Conservation (phyloP, 83 land plant genomes). For the Thuja plicata region DNA sequence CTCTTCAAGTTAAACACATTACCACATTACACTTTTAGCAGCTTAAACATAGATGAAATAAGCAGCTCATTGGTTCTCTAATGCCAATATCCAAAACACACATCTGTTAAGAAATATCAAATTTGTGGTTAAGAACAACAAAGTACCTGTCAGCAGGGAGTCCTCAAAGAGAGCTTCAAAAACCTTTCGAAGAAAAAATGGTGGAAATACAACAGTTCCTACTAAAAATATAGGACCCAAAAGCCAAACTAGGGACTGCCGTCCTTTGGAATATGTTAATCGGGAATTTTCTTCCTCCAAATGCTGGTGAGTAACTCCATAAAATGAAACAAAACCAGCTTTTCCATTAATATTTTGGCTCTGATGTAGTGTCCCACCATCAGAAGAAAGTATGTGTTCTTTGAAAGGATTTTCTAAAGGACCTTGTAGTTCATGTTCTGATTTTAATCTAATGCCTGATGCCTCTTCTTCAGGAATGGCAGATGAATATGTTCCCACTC, state of each 20-base stretch:
- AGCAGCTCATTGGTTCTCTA: neutral
- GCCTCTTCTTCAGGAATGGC: constrained; percentile 32
- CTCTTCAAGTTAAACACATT: neutral
- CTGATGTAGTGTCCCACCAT: neutral
- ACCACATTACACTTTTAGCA: neutral
- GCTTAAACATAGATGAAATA: neutral
- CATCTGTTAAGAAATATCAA: neutral
- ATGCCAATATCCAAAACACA: neutral
- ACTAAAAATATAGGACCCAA: constrained; percentile 81
- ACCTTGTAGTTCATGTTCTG: constrained; percentile 22
- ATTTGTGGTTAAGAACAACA: neutral
- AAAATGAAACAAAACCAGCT: constrained; percentile 69
- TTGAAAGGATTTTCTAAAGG: constrained; percentile 17
- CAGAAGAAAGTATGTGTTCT: constrained; percentile 16
- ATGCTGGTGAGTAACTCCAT: constrained; percentile 20
- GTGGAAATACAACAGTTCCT: constrained; percentile 82
- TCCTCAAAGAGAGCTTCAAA: constrained; percentile 78
- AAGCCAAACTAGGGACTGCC: constrained; percentile 61
- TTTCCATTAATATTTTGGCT: constrained; percentile 41
- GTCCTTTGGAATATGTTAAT: constrained; percentile 10
- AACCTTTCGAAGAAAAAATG: constrained; percentile 71
- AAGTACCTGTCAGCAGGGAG: constrained; percentile 84
- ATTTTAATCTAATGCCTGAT: constrained; percentile 13
- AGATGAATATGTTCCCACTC: constrained; percentile 6
- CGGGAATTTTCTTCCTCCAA: constrained; percentile 17